These are phyloP conservation scores for Saposhnikovia divaricata DNA, from an alignment of 129 eudicot species.

Conservation along the genomic window DNA sequence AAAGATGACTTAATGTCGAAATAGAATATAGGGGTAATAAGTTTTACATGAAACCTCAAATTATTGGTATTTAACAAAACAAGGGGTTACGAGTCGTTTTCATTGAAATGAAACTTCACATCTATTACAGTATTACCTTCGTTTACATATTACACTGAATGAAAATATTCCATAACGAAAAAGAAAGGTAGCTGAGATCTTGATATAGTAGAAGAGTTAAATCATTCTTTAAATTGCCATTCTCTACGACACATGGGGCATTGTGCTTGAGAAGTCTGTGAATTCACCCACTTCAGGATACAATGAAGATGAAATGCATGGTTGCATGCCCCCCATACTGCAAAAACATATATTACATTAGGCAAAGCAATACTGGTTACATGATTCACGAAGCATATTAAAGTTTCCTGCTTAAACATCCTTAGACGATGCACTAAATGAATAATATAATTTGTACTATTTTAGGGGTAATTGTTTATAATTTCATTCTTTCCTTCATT, in stretches of 20 bases:
- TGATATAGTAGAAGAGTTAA: not conserved
- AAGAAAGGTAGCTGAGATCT: not conserved
- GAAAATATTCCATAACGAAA: not conserved
- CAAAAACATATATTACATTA: slow-evolving; percentile 11
- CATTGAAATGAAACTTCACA: not conserved
- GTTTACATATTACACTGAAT: not conserved
- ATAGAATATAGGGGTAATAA: too few species aligned
- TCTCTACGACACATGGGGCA: slow-evolving; percentile 95
- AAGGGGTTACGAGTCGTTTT: too few species aligned
- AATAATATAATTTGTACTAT: not conserved
- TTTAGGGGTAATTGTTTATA: not conserved
- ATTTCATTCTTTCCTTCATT: not conserved
- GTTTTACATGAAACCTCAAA: too few species aligned
- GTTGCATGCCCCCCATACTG: slow-evolving; percentile 99
- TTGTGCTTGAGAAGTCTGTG: slow-evolving; percentile 86
- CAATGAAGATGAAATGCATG: slow-evolving; percentile 98
- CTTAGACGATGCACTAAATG: not conserved
- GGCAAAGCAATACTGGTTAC: not conserved
- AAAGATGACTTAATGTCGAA: too few species aligned
- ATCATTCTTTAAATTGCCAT: slow-evolving; percentile 87
- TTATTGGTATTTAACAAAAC: too few species aligned
- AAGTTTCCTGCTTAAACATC: not conserved
- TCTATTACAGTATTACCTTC: not conserved
- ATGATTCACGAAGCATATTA: not conserved
- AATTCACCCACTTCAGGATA: slow-evolving; percentile 96